phyloP scores from a whole-genome alignment of 306 rosid genomes.

The Casuarina equisetifolia region DNA sequence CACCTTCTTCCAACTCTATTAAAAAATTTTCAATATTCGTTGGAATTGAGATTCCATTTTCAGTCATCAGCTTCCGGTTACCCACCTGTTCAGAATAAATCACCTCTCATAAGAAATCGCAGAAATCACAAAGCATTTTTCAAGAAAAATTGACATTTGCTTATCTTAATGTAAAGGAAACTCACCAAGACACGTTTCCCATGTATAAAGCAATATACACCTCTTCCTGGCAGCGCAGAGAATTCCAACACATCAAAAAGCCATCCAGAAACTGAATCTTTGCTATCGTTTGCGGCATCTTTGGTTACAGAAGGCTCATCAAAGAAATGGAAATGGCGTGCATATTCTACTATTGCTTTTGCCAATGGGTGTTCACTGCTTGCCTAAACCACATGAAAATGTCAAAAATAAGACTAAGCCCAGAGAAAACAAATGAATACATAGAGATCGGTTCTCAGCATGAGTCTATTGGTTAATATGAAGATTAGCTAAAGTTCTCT shows the following conservation, averaged over 20 bases:
- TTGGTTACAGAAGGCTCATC: constrained; percentile 57
- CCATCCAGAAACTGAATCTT: constrained; percentile 60
- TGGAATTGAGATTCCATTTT: constrained; percentile 68
- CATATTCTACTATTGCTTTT: constrained; percentile 89
- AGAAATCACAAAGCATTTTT: constrained; percentile 14
- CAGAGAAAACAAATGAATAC: not conserved
- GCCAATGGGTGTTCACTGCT: constrained; percentile 97
- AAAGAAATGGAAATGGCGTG: constrained; percentile 90
- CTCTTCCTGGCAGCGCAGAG: constrained; percentile 85
- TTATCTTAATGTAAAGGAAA: constrained; percentile 23
- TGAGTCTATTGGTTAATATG: not conserved
- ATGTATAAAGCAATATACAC: constrained; percentile 65
- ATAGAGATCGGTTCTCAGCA: not conserved
- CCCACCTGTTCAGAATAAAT: constrained; percentile 67
- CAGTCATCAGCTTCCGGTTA: constrained; percentile 81
- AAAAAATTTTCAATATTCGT: constrained; percentile 68
- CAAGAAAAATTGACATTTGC: constrained; percentile 16
- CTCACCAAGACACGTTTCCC: constrained; percentile 71
- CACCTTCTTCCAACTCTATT: constrained; percentile 85
- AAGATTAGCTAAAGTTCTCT: not conserved
- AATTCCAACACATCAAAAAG: constrained; percentile 78
- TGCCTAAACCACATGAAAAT: constrained; percentile 50
- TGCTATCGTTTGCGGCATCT: constrained; percentile 41
- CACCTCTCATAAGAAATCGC: constrained; percentile 33
- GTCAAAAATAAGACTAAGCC: constrained; percentile 9